Evolutionary conservation across 2,329 filamentous ascomycete genomes (phyloP), one percentile per base, ranked within the genome.

Genomic region (Onygena corvina): DNA sequence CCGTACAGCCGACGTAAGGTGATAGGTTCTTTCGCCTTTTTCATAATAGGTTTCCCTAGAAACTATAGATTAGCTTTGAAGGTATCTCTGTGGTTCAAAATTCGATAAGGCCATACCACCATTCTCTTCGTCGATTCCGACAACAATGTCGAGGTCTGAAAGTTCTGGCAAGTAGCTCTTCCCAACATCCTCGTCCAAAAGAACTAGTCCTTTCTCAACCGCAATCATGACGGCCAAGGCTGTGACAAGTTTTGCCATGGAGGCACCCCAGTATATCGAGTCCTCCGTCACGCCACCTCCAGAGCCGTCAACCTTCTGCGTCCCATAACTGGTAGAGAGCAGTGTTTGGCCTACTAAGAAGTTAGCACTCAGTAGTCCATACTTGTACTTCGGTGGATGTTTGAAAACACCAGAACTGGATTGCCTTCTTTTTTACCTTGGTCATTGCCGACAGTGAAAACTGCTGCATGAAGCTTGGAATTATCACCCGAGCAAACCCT

Each of bases 211-310:
- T 7, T 48, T 49, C 29, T 54, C 52, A 14, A 52, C 50, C 18
- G 47, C 49, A 20, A 50, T 35, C 42, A 54, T 31, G 20, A 35
- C 47, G 18, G 50, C 50, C 25, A 52, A 45, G 6, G 50, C 34
- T 1, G 52, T 52, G 23, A 54, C 35, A 12, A 52, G 47, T 20
- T 54, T 54, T 27, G 52, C 50, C 38, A 53, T 53, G 5, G 55
- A 58, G n/a, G 57, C 57, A 29, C 57, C 54, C 53, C 52, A 56
- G 35, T 59, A 55, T 2, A 55, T 56, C 4, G 40, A 45, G 21
- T 27, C 21, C 8, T 30, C 42, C 6, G 42, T 46, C 42, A 46
- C 25, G 8, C 18, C 9, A n/a, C n/a, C 36, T n/a, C 36, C 36
- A n/a, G 36, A 40, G 7, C 20, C 36, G 18, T 40, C 36, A 1